Percentiles rank a stretch among this genome's conserved stretches.
These are phyloP conservation scores for Phtheirospermum japonicum DNA, from an alignment of 257 asterid species.

Conservation along the genomic window DNA sequence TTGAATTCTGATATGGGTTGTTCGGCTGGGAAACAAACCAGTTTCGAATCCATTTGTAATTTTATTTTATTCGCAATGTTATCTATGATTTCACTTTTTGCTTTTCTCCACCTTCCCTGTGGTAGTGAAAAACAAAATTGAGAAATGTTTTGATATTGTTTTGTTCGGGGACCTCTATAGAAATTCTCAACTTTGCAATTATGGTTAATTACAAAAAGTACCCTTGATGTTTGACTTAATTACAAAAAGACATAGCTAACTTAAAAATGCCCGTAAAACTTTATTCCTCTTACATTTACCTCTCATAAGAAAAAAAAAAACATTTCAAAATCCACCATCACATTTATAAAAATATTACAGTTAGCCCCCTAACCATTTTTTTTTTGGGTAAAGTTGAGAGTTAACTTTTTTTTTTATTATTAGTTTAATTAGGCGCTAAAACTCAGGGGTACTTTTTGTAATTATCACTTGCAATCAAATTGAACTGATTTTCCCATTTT, in stretches of 20 bases:
- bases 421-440: too few species aligned
- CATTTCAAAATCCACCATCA: neutral
- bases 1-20: neutral
- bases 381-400: too few species aligned
- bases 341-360: neutral
- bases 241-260: neutral
- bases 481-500: conserved; percentile 7
- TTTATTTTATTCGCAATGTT: conserved; percentile 11
- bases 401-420: too few species aligned
- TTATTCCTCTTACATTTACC: too few species aligned
- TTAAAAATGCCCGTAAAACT: too few species aligned
- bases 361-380: neutral
- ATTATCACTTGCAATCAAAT: neutral
- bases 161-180: neutral
- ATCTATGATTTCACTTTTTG: neutral
- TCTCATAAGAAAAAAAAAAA: neutral
- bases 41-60: neutral
- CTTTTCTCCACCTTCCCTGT: conserved; percentile 2
- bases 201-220: neutral
- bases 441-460: neutral
- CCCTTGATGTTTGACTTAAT: neutral
- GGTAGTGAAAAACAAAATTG: neutral
- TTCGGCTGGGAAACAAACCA: neutral
- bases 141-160: neutral
- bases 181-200: neutral